phyloP scores from a whole-genome alignment of 176 grass and related monocot genomes.

The Guadua angustifolia region DNA sequence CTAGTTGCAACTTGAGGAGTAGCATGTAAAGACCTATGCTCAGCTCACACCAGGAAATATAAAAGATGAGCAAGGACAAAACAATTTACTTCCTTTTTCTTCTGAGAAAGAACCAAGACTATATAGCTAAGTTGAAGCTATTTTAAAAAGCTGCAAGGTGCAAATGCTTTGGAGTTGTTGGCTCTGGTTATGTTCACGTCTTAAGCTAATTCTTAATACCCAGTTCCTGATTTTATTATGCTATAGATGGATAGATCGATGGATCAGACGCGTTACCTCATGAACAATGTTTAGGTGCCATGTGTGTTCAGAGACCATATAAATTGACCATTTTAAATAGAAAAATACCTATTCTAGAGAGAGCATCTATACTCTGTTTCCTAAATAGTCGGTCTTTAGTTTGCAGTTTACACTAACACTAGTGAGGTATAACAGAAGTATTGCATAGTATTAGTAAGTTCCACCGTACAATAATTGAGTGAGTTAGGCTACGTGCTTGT shows the following conservation, averaged over 20 bases:
- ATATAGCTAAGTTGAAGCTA: not conserved
- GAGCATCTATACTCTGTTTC: not conserved
- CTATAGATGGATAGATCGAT: not conserved
- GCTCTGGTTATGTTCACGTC: conserved; percentile 28
- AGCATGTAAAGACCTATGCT: conserved; percentile 18
- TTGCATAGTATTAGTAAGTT: not conserved
- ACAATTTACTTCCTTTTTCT: not conserved
- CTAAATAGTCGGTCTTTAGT: not conserved
- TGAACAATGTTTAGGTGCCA: conserved; percentile 14
- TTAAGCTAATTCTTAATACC: conserved; percentile 23
- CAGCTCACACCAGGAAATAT: conserved; percentile 5
- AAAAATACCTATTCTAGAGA: not conserved
- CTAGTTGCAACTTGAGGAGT: conserved; percentile 28
- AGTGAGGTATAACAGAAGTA: not conserved
- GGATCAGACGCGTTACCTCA: not conserved
- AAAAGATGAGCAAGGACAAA: not conserved
- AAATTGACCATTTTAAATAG: not conserved
- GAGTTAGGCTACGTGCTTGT: not conserved
- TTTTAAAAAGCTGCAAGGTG: not conserved
- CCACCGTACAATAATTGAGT: not conserved
- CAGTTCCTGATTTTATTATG: conserved; percentile 3
- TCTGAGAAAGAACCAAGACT: conserved; percentile 20
- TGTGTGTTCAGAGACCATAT: conserved; percentile 12
- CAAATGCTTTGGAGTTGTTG: conserved; percentile 23
- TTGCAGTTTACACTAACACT: not conserved